Evolutionary conservation across 352 stramenopile genomes (phyloP).

Genomic region (Phytophthora rubi): DNA sequence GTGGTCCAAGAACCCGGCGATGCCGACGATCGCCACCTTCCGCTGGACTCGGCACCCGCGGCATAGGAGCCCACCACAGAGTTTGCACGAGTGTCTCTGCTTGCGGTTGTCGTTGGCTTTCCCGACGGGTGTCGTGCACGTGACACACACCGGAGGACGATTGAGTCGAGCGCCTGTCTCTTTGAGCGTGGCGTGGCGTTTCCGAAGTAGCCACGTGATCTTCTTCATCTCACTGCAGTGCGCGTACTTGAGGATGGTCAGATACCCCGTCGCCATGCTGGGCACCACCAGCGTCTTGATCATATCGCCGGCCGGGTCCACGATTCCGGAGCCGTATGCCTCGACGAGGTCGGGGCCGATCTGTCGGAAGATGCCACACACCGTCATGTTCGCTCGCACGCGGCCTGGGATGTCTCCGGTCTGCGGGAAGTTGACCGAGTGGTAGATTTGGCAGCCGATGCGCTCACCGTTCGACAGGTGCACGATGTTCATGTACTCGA

Average conservation of each 20-base stretch:
- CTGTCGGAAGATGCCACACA: slow-evolving; percentile 59
- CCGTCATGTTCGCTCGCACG: slow-evolving; percentile 50
- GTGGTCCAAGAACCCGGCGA: slow-evolving; percentile 28
- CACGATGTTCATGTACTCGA: slow-evolving; percentile 55
- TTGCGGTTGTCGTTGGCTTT: slow-evolving; percentile 2
- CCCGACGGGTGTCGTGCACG: slow-evolving; percentile 16
- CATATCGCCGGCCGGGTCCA: slow-evolving; percentile 39
- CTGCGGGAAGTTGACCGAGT: slow-evolving; percentile 54
- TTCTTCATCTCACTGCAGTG: slow-evolving; percentile 44
- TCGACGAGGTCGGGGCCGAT: slow-evolving; percentile 46
- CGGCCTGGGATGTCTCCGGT: slow-evolving; percentile 36
- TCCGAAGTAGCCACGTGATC: slow-evolving; percentile 34
- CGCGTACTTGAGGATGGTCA: slow-evolving; percentile 36
- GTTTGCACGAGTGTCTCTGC: slow-evolving; percentile 30
- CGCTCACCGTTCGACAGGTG: slow-evolving; percentile 37
- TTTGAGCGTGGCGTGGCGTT: slow-evolving; percentile 23
- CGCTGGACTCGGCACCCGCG: slow-evolving; percentile 40
- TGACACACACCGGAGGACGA: slow-evolving; percentile 26
- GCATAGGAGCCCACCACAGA: slow-evolving; percentile 44
- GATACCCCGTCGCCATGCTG: slow-evolving; percentile 24
- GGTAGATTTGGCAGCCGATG: slow-evolving; percentile 53
- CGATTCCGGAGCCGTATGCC: slow-evolving; percentile 42
- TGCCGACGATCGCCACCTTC: slow-evolving; percentile 34
- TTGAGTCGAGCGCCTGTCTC: slow-evolving; percentile 3
- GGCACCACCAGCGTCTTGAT: slow-evolving; percentile 31